Evolutionary conservation across 306 rosid species (phyloP).

Genomic region (Cicer cuneatum): DNA sequence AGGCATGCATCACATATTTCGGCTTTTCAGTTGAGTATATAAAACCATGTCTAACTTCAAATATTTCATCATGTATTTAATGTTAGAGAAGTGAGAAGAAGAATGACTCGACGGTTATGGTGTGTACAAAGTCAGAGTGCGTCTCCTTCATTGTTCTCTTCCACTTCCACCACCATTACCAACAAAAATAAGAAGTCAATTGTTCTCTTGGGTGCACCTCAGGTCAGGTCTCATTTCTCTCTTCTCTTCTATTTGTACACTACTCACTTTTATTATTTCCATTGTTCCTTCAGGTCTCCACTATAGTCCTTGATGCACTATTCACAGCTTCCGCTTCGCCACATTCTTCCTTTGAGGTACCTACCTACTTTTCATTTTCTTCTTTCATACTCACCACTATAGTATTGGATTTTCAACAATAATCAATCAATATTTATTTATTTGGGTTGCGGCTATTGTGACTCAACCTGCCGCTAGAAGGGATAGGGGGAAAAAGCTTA

Average conservation of each 20-base stretch:
- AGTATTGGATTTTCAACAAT: too few relatives aligned
- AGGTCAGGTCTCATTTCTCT: constrained; percentile 41
- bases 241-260: background rate
- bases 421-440: too few relatives aligned
- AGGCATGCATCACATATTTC: constrained; percentile 17
- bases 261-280: too few relatives aligned
- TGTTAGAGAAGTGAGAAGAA: background rate
- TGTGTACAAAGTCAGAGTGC: constrained; percentile 9
- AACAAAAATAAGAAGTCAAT: constrained; percentile 58
- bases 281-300: constrained; percentile 56
- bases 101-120: constrained; percentile 7
- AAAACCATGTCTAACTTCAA: background rate
- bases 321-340: constrained; percentile 67
- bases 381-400: too few relatives aligned
- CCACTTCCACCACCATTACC: background rate
- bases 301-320: constrained; percentile 78
- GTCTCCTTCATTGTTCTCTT: background rate
- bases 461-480: constrained; percentile 88
- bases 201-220: constrained; percentile 89
- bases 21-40: constrained; percentile 20
- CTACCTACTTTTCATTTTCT: too few relatives aligned
- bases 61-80: constrained; percentile 28
- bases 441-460: constrained; percentile 87
- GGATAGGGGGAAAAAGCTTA: constrained; percentile 73
- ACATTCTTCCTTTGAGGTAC: constrained; percentile 24